These are phyloP conservation scores for Plectosphaerella sp. DNA, from an alignment of 2,329 filamentous ascomycete genomes.

Conservation along the genomic window DNA sequence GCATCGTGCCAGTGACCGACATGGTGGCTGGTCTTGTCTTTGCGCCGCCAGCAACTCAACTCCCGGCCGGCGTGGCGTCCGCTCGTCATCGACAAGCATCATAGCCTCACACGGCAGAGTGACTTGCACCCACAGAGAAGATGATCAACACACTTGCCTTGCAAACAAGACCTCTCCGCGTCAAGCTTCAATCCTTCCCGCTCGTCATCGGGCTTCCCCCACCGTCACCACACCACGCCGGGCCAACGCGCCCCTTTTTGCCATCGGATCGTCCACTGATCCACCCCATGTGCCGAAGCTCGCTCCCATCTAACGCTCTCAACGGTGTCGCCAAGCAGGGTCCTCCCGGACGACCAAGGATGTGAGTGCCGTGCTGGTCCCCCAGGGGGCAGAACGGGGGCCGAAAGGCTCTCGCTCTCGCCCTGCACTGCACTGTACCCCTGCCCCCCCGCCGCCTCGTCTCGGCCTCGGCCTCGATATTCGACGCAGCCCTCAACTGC, in stretches of 20 bases:
- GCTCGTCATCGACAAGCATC: too few species aligned
- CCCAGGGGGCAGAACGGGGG: background rate
- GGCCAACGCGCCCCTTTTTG: background rate
- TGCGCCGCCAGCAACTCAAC: too few species aligned
- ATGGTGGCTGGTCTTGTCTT: too few species aligned
- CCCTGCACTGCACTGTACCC: constrained; percentile 5
- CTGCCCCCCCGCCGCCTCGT: constrained; percentile 1
- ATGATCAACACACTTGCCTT: too few species aligned
- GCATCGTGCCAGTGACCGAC: too few species aligned
- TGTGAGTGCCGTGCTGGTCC: constrained; percentile 1
- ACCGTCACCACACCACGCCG: too few species aligned
- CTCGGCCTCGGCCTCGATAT: background rate
- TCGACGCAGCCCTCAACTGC: background rate
- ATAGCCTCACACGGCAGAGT: too few species aligned
- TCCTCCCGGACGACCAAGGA: background rate
- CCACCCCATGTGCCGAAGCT: constrained; percentile 2
- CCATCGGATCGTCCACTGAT: constrained; percentile 1
- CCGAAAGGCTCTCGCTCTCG: background rate
- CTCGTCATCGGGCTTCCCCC: too few species aligned
- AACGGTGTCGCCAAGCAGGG: constrained; percentile 2
- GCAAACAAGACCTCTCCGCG: too few species aligned
- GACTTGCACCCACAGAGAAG: too few species aligned
- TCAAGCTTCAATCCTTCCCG: too few species aligned
- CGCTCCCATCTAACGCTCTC: background rate
- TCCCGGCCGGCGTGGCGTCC: too few species aligned